These are phyloP conservation scores for Nothophaeocryptopus gaeumannii DNA, from an alignment of 2,329 filamentous ascomycete species.

Conservation along the genomic window DNA sequence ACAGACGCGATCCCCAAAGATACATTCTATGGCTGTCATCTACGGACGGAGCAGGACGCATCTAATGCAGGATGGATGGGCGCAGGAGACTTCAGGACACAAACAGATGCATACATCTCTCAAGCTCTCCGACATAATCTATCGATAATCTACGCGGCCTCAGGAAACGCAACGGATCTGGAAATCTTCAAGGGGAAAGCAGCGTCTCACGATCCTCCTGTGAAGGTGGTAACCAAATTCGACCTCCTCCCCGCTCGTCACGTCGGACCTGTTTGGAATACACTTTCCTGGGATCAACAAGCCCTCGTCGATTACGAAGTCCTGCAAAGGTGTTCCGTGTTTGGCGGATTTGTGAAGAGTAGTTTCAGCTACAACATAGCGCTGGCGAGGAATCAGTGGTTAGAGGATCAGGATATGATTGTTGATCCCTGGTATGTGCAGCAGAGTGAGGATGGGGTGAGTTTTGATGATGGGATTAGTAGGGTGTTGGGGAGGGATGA, in stretches of 20 bases:
- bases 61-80: slow-evolving; percentile 32
- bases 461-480: slow-evolving; percentile 32
- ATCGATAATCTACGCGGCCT: slow-evolving; percentile 44
- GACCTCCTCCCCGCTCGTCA: slow-evolving; percentile 40
- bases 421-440: slow-evolving; percentile 26
- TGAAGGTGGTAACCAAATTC: slow-evolving; percentile 45
- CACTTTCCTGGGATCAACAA: slow-evolving; percentile 50
- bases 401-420: slow-evolving; percentile 26
- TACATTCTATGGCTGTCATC: slow-evolving; percentile 40
- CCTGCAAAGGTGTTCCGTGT: slow-evolving; percentile 43
- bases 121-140: slow-evolving; percentile 33
- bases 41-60: slow-evolving; percentile 40
- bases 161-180: slow-evolving; percentile 41
- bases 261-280: slow-evolving; percentile 37
- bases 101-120: slow-evolving; percentile 39
- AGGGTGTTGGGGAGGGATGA: slow-evolving; percentile 28
- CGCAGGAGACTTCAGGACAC: slow-evolving; percentile 34
- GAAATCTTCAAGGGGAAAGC: slow-evolving; percentile 39
- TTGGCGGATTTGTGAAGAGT: slow-evolving; percentile 47
- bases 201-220: slow-evolving; percentile 29
- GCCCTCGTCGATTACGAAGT: slow-evolving; percentile 53
- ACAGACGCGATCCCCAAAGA: slow-evolving; percentile 26
- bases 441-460: slow-evolving; percentile 25
- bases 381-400: slow-evolving; percentile 39
- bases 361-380: slow-evolving; percentile 51